Evolutionary conservation across 306 rosid genomes (phyloP).

Genomic region (Begonia loranthoides): DNA sequence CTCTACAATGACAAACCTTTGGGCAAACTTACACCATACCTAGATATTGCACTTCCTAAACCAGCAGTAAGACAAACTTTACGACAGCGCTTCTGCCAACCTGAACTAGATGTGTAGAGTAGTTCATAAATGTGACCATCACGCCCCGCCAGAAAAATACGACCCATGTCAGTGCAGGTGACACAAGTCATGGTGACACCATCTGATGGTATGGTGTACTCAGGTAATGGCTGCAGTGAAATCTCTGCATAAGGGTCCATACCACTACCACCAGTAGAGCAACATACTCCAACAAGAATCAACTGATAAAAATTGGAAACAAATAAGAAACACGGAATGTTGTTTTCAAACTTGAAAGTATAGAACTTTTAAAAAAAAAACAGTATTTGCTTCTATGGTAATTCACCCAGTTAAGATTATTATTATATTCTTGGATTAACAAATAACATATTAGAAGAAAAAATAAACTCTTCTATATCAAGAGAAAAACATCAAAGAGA

Average conservation of each 20-base stretch:
- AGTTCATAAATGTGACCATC: constrained; percentile 94
- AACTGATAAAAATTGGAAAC: constrained; percentile 41
- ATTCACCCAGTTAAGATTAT: too few species aligned
- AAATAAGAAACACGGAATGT: constrained; percentile 19
- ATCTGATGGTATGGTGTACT: constrained; percentile 74
- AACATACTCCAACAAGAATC: constrained; percentile 83
- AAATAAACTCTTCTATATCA: too few species aligned
- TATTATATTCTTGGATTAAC: too few species aligned
- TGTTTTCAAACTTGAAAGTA: not conserved
- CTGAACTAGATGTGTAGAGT: constrained; percentile 74
- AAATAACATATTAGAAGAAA: too few species aligned
- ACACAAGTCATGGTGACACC: constrained; percentile 94
- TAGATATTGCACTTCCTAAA: constrained; percentile 80
- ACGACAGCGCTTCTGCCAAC: constrained; percentile 90
- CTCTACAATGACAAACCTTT: too few species aligned
- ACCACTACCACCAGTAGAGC: constrained; percentile 77
- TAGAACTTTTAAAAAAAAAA: constrained; percentile 1
- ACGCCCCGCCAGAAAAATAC: constrained; percentile 90
- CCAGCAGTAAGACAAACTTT: constrained; percentile 90
- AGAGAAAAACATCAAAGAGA: too few species aligned
- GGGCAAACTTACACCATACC: constrained; percentile 27
- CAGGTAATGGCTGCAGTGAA: constrained; percentile 84
- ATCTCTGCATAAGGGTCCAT: constrained; percentile 86
- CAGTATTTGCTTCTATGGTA: not conserved
- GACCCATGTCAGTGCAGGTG: constrained; percentile 77